Conservation (phyloP, 495 filamentous ascomycete genomes). For the Poronia punctata region DNA sequence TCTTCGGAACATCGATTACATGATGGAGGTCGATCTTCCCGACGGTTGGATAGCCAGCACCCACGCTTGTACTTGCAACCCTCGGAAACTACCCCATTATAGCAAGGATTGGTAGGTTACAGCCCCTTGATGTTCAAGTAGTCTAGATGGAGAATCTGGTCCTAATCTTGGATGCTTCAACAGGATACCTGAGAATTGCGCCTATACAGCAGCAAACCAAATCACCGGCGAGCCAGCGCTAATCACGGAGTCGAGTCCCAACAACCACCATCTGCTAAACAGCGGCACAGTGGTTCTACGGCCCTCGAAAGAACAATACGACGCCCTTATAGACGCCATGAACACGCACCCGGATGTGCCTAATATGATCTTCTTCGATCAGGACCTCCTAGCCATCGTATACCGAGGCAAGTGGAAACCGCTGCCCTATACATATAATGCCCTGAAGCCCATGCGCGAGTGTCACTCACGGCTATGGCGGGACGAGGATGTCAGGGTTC, state of each 20-base stretch:
- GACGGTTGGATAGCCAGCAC: constrained; percentile 28
- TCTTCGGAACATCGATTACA: constrained; percentile 34
- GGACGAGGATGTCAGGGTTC: constrained; percentile 29
- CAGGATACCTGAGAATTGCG: constrained; percentile 32
- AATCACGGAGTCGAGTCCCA: constrained; percentile 23
- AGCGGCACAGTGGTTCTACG: constrained; percentile 31
- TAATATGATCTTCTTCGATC: constrained; percentile 35
- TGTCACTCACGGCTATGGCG: constrained; percentile 27
- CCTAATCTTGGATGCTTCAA: too few relatives aligned
- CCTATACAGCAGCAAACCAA: constrained; percentile 31
- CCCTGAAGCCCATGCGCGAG: constrained; percentile 32
- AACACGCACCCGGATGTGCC: constrained; percentile 36
- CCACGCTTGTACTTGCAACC: constrained; percentile 34
- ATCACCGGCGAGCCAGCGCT: constrained; percentile 26
- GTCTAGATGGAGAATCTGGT: too few relatives aligned
- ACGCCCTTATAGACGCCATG: constrained; percentile 30
- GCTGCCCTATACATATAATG: constrained; percentile 32
- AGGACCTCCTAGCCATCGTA: constrained; percentile 33
- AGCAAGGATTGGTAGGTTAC: constrained; percentile 24
- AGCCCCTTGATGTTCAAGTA: too few relatives aligned
- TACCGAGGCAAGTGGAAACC: constrained; percentile 33
- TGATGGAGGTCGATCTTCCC: constrained; percentile 33
- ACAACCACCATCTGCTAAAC: constrained; percentile 35
- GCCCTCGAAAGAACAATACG: constrained; percentile 27
- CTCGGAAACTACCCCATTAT: constrained; percentile 31